phyloP scores from a whole-genome alignment of 225 moss, liverwort and hornwort species.

The Physcomitrellopsis africana region DNA sequence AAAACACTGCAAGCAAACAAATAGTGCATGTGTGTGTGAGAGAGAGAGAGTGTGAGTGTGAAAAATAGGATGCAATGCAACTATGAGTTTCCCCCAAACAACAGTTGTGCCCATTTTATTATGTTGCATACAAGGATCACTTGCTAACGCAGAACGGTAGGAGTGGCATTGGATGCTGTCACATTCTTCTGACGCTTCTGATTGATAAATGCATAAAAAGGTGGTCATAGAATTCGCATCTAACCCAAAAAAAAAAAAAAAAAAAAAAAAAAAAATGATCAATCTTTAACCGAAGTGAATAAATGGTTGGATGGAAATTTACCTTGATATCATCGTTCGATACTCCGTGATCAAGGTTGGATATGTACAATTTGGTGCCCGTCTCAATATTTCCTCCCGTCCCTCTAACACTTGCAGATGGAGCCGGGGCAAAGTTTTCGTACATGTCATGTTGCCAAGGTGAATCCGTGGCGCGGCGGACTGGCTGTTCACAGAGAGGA shows the following conservation, averaged over 20 bases:
- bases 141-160: no score
- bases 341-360: constrained; percentile 97
- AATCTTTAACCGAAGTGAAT: no score
- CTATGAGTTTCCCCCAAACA: no score
- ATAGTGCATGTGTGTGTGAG: background rate
- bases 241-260: no score
- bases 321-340: constrained; percentile 99
- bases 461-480: constrained; percentile 84
- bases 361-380: constrained; percentile 96
- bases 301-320: background rate
- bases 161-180: no score
- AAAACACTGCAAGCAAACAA: background rate
- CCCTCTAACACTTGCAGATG: constrained; percentile 55
- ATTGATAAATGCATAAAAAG: no score
- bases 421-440: constrained; percentile 73
- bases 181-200: no score
- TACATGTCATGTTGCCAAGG: constrained; percentile 99
- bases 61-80: background rate
- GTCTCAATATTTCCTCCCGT: constrained; percentile 85
- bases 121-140: no score
- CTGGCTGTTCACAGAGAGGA: constrained; percentile 72
- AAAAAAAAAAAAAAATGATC: no score
- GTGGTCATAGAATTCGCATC: no score
- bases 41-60: background rate
- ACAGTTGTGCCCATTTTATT: no score